These are phyloP conservation scores for Syzygium oleosum DNA, from an alignment of 345 rosid species.

Conservation along the genomic window DNA sequence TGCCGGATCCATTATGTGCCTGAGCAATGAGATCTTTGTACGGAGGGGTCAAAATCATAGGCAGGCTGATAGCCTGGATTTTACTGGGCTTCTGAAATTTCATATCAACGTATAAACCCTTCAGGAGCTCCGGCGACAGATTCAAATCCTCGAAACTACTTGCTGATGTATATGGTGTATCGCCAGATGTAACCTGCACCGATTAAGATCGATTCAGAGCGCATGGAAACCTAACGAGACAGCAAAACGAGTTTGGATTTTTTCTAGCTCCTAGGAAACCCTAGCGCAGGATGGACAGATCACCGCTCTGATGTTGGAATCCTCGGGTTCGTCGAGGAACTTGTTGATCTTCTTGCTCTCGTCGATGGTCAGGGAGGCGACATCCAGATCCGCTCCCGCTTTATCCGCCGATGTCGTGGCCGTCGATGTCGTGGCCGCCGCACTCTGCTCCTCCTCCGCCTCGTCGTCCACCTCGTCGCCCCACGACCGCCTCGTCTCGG, in stretches of 20 bases:
- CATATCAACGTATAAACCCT: constrained; percentile 91
- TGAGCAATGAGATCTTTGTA: constrained; percentile 80
- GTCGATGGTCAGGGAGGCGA: constrained; percentile 37
- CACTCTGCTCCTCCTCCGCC: constrained; percentile 23
- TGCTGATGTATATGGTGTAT: constrained; percentile 81
- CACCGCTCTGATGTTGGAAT: constrained; percentile 77
- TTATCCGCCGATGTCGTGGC: constrained; percentile 26
- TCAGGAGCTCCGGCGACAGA: constrained; percentile 64
- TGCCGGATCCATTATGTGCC: constrained; percentile 96
- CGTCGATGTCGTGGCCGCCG: constrained; percentile 12
- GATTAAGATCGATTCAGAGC: background rate
- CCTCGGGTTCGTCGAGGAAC: constrained; percentile 63
- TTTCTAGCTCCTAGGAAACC: background rate
- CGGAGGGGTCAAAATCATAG: constrained; percentile 91
- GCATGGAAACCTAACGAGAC: background rate
- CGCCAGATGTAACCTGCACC: constrained; percentile 60
- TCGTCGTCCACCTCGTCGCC: constrained; percentile 60
- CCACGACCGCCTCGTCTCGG: constrained; percentile 37
- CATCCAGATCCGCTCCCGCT: constrained; percentile 19
- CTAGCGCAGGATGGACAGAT: background rate
- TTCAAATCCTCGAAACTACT: constrained; percentile 75
- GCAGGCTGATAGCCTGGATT: constrained; percentile 88
- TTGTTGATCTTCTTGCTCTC: constrained; percentile 28
- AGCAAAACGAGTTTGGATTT: background rate
- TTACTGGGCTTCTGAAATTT: constrained; percentile 89